A percentile compares a stretch with the other conserved stretches of the same genome.
Evolutionary conservation across 306 rosid genomes (phyloP).

Genomic region (Senna siamea): DNA sequence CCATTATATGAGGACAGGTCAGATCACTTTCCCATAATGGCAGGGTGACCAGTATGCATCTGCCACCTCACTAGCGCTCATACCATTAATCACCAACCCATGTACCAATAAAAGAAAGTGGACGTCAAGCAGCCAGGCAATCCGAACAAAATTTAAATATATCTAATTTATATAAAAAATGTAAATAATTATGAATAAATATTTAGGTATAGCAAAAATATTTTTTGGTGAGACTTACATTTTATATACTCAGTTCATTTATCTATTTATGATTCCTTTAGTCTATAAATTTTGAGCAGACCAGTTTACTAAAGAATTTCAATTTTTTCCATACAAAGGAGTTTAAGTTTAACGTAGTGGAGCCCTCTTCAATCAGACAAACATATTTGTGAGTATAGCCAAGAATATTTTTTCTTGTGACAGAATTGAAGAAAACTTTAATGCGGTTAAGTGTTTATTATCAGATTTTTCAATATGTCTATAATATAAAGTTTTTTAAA

Average conservation of each 20-base stretch:
- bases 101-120: constrained; percentile 41
- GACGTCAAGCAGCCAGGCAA: constrained; percentile 17
- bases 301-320: too few species aligned
- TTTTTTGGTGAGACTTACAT: background rate
- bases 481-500: too few species aligned
- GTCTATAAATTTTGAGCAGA: too few species aligned
- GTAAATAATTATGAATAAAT: background rate
- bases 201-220: background rate
- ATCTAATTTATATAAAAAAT: background rate
- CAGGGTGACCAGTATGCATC: constrained; percentile 38
- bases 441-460: background rate
- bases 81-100: background rate
- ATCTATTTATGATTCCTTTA: too few species aligned
- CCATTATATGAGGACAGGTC: constrained; percentile 13
- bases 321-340: too few species aligned
- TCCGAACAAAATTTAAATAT: too few species aligned
- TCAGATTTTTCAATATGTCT: too few species aligned
- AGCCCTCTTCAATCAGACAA: too few species aligned
- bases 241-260: background rate
- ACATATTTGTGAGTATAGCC: background rate
- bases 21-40: constrained; percentile 49
- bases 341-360: too few species aligned
- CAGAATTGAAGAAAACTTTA: background rate
- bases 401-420: too few species aligned
- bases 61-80: constrained; percentile 27